A percentile compares a stretch with the other conserved stretches of the same genome.
phyloP scores from a whole-genome alignment of 2,329 filamentous ascomycete species.

The Proliferodiscus dingleyae region DNA sequence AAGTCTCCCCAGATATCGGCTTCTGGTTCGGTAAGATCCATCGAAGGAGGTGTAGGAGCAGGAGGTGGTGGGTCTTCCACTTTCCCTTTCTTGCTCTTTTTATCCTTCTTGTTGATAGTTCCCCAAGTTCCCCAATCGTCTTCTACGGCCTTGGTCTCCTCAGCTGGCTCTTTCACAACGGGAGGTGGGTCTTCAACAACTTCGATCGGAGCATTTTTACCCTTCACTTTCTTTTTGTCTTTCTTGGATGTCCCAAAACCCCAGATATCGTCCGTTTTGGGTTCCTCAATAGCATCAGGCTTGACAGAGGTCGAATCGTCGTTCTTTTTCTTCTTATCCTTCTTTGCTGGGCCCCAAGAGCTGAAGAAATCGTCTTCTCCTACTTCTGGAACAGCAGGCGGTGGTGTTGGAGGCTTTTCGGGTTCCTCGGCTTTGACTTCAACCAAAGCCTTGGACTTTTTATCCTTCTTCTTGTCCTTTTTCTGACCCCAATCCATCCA shows the following conservation, averaged over 20 bases:
- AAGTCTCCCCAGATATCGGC: constrained; percentile 35
- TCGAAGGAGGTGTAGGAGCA: constrained; percentile 43
- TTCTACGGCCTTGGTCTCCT: constrained; percentile 40
- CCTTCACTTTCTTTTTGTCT: constrained; percentile 48
- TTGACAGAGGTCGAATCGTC: constrained; percentile 34
- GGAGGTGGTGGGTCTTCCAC: constrained; percentile 41
- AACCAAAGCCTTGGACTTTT: constrained; percentile 26
- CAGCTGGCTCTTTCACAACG: constrained; percentile 38
- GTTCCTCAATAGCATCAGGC: constrained; percentile 46
- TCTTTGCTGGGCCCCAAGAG: constrained; percentile 28
- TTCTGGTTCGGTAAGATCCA: constrained; percentile 43
- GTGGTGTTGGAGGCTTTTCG: constrained; percentile 26
- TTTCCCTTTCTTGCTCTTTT: constrained; percentile 37
- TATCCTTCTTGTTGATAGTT: constrained; percentile 41
- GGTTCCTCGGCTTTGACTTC: constrained; percentile 33
- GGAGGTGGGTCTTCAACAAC: constrained; percentile 42
- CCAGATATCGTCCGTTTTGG: constrained; percentile 38
- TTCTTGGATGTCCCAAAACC: constrained; percentile 24
- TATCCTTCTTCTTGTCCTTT: constrained; percentile 25
- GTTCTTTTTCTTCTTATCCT: constrained; percentile 27
- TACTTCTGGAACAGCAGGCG: constrained; percentile 30
- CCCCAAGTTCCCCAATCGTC: constrained; percentile 40
- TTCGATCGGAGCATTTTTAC: constrained; percentile 45
- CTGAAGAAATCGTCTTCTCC: constrained; percentile 27
- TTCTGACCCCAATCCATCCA: constrained; percentile 29